These are phyloP conservation scores for Beauveria rudraprayagi DNA, from an alignment of 2,329 filamentous ascomycete genomes.

Conservation along the genomic window DNA sequence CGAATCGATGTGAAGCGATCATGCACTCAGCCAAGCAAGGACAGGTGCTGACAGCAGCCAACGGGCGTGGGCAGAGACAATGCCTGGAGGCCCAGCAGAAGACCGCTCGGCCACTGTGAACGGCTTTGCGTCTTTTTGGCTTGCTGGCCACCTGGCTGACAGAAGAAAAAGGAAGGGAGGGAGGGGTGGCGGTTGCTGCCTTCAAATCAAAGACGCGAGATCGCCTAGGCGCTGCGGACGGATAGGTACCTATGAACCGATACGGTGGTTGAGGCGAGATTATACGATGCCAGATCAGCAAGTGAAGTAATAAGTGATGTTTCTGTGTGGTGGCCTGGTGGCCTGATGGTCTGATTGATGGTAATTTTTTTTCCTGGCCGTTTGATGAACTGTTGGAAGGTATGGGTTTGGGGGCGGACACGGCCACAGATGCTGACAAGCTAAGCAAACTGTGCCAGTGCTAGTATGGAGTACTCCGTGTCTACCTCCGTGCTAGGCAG, in stretches of 20 bases:
- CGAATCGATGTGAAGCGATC: not conserved
- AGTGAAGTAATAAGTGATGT: not conserved
- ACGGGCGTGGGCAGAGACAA: not conserved
- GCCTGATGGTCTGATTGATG: not conserved
- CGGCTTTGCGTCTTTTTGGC: too few relatives aligned
- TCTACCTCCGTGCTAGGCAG: not conserved
- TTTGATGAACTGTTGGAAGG: slow-evolving; percentile 4
- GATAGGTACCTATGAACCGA: not conserved
- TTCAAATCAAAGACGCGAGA: not conserved
- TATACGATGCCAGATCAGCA: not conserved
- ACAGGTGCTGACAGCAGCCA: not conserved
- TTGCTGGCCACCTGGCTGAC: too few relatives aligned
- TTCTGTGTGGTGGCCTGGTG: not conserved
- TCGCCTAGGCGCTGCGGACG: not conserved
- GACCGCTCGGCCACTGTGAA: not conserved
- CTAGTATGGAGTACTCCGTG: not conserved
- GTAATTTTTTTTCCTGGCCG: not conserved
- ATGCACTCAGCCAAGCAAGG: not conserved
- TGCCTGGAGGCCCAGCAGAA: not conserved
- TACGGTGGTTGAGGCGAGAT: not conserved
- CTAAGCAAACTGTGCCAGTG: not conserved
- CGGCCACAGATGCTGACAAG: not conserved
- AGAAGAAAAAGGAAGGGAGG: too few relatives aligned
- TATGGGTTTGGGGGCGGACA: not conserved
- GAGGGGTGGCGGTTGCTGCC: not conserved